Conservation (phyloP, 2,329 filamentous ascomycete species). For the Tolypocladium nubicola region DNA sequence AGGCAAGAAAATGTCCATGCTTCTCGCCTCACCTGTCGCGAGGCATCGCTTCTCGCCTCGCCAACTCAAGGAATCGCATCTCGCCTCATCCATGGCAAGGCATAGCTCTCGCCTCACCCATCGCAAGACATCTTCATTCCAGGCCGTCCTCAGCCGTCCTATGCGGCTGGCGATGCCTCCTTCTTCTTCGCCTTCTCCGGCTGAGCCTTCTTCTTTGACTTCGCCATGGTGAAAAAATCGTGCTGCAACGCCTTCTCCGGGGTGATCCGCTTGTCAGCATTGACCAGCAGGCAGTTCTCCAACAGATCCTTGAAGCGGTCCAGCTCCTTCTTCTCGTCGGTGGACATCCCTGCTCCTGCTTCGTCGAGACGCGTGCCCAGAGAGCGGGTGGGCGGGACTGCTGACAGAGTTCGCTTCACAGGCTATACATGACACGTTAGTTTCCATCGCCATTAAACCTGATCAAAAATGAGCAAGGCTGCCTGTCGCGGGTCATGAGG, state of each 20-base stretch:
- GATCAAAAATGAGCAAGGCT: neutral
- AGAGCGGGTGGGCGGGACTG: constrained; percentile 66
- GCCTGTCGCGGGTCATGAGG: neutral
- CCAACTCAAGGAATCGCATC: neutral
- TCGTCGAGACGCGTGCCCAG: constrained; percentile 70
- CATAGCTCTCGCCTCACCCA: neutral
- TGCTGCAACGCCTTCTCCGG: constrained; percentile 80
- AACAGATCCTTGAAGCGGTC: constrained; percentile 78
- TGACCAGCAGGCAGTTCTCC: constrained; percentile 78
- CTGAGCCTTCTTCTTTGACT: neutral
- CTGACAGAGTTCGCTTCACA: constrained; percentile 51
- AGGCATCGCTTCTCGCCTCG: no score
- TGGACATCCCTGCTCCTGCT: constrained; percentile 62
- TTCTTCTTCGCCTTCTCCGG: neutral
- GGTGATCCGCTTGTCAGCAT: constrained; percentile 85
- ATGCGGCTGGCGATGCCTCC: neutral
- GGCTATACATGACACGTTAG: neutral
- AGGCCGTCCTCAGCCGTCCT: neutral
- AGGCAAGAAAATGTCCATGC: neutral
- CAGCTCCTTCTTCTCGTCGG: constrained; percentile 66
- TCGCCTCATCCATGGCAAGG: neutral
- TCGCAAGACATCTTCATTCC: no score
- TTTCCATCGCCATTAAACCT: neutral
- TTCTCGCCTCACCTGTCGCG: neutral
- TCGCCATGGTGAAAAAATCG: constrained; percentile 59